phyloP scores from a whole-genome alignment of 2,329 filamentous ascomycete species.

The Coniochaeta sp. region DNA sequence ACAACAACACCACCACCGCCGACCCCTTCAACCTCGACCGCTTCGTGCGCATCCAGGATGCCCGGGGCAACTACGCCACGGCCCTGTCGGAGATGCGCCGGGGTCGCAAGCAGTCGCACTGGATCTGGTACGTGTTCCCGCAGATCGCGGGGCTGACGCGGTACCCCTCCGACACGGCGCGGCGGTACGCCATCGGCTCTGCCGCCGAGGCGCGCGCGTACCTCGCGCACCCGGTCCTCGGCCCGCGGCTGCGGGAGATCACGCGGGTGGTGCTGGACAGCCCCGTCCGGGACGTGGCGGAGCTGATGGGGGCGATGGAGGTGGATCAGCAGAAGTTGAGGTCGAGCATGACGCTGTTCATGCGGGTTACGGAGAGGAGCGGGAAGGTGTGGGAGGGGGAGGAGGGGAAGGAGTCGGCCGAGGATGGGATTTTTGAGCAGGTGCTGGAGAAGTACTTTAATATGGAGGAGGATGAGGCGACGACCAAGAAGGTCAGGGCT shows the following conservation, averaged over 20 bases:
- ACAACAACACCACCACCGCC: not conserved
- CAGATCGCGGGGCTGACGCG: not conserved
- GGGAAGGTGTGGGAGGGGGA: not conserved
- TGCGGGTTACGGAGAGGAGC: not conserved
- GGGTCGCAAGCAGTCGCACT: constrained; percentile 4
- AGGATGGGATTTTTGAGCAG: not conserved
- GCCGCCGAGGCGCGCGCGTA: constrained; percentile 2
- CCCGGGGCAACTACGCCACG: not conserved
- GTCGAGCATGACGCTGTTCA: constrained; percentile 6
- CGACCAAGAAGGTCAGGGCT: not conserved
- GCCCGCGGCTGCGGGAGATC: not conserved
- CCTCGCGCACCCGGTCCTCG: constrained; percentile 2
- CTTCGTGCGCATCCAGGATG: not conserved
- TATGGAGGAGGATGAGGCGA: not conserved
- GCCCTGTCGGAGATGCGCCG: not conserved
- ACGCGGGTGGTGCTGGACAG: not conserved
- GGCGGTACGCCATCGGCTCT: not conserved
- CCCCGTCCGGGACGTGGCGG: not conserved
- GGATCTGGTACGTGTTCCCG: constrained; percentile 7
- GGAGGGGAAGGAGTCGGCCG: not conserved
- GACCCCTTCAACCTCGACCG: not conserved
- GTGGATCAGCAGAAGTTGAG: constrained; percentile 3
- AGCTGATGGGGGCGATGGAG: not conserved
- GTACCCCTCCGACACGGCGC: not conserved
- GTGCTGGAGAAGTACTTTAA: not conserved